A percentile compares a stretch with the other conserved stretches of the same genome.
Evolutionary conservation across 1,284 basidiomycete species (phyloP).

Genomic region (Porogramme epimiltina): DNA sequence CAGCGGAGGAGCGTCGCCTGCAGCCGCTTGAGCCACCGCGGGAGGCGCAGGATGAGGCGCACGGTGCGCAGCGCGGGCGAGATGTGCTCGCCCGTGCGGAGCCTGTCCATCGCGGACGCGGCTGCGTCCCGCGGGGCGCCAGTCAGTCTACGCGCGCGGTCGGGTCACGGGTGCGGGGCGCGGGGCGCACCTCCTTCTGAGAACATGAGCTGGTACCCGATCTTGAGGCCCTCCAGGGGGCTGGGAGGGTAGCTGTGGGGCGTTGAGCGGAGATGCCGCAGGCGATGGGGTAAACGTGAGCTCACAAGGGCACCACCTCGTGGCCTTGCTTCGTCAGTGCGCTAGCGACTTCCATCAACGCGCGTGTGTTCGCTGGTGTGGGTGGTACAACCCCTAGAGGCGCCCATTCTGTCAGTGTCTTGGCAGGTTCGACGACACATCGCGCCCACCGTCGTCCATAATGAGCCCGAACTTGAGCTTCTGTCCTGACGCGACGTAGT

Average conservation of each 20-base stretch:
- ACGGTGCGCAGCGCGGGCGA: slow-evolving; percentile 41
- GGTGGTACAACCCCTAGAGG: slow-evolving; percentile 47
- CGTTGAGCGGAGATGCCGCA: background rate
- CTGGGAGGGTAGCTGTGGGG: slow-evolving; percentile 37
- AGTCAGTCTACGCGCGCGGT: background rate
- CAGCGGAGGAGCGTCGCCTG: slow-evolving; percentile 40
- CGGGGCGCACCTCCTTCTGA: slow-evolving; percentile 39
- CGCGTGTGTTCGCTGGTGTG: slow-evolving; percentile 61
- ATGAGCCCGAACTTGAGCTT: slow-evolving; percentile 57
- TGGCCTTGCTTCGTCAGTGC: slow-evolving; percentile 52
- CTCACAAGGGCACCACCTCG: slow-evolving; percentile 51
- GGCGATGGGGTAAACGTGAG: background rate
- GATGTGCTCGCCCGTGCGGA: slow-evolving; percentile 42
- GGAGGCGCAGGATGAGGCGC: slow-evolving; percentile 36
- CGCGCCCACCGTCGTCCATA: slow-evolving; percentile 49
- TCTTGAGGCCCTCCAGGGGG: slow-evolving; percentile 38
- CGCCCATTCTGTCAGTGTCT: background rate
- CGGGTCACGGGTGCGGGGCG: background rate
- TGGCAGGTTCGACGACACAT: background rate
- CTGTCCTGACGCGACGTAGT: slow-evolving; percentile 36
- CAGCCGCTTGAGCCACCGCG: slow-evolving; percentile 40
- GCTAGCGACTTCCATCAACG: slow-evolving; percentile 51
- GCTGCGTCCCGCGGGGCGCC: slow-evolving; percentile 26
- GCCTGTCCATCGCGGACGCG: slow-evolving; percentile 35
- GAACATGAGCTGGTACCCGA: slow-evolving; percentile 41